A percentile compares a stretch with the other conserved stretches of the same genome.
Conservation (phyloP, 192 early-diverging fungal species). For the Mycoemilia scoparia region DNA sequence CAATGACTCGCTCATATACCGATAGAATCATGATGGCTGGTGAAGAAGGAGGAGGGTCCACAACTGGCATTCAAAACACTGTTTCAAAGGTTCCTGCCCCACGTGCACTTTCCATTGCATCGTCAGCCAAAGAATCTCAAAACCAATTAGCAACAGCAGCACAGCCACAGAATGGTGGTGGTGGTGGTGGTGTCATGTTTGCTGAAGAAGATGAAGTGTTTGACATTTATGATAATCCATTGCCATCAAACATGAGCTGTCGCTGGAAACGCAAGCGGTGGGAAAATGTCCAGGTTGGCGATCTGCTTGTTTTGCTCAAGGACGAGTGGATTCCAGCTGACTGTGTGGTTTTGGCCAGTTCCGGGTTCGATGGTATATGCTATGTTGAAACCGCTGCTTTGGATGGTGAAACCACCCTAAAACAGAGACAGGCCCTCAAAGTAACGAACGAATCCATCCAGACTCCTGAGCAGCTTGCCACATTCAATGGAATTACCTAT, state of each 20-base stretch:
- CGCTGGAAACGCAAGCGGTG: conserved; percentile 30
- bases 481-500: conserved; percentile 27
- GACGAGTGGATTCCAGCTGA: conserved; percentile 72
- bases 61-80: no score
- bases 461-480: conserved; percentile 25
- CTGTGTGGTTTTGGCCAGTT: conserved; percentile 48
- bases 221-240: conserved; percentile 6
- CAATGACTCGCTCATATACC: no score
- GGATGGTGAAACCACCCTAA: conserved; percentile 82
- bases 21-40: no score
- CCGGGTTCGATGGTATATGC: conserved; percentile 53
- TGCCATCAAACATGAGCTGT: conserved; percentile 26
- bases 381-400: conserved; percentile 75
- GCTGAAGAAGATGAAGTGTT: no score
- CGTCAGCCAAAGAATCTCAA: no score
- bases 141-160: no score
- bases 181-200: no score
- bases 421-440: conserved; percentile 56
- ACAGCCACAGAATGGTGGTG: no score
- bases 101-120: no score
- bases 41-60: no score
- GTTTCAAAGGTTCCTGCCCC: no score
- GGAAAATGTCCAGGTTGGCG: conserved; percentile 57
- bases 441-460: conserved; percentile 31
- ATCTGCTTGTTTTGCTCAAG: conserved; percentile 54